These are phyloP conservation scores for Fusarium falciforme DNA, from an alignment of 2,329 filamentous ascomycete species.

Conservation along the genomic window DNA sequence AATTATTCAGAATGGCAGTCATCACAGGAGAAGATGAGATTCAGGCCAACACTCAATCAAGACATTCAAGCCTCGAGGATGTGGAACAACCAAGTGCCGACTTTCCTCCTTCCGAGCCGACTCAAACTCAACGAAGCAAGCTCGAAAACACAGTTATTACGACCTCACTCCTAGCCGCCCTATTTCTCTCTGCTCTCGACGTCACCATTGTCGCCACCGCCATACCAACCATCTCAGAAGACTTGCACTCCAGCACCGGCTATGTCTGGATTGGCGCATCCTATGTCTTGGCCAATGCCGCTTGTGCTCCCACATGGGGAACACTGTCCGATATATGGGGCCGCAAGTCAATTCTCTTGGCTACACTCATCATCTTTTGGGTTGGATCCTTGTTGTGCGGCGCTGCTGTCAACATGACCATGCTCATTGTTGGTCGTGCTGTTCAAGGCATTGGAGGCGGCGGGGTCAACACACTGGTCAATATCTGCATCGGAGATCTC, in stretches of 20 bases:
- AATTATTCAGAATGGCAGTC: neutral
- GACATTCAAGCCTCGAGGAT: neutral
- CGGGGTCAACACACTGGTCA: slow-evolving; percentile 3
- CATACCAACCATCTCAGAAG: slow-evolving; percentile 7
- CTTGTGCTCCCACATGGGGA: slow-evolving; percentile 6
- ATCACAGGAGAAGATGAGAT: neutral
- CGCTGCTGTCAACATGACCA: neutral
- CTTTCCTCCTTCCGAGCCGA: neutral
- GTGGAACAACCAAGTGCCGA: neutral
- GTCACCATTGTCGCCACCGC: neutral
- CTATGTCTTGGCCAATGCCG: slow-evolving; percentile 11
- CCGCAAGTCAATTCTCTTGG: slow-evolving; percentile 14
- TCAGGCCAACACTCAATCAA: neutral
- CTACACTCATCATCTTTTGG: neutral
- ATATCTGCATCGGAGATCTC: slow-evolving; percentile 13
- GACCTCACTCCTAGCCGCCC: neutral
- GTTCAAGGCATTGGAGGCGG: slow-evolving; percentile 10
- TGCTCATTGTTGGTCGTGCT: slow-evolving; percentile 9
- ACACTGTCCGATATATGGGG: slow-evolving; percentile 19
- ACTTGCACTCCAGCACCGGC: neutral
- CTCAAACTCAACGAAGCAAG: neutral
- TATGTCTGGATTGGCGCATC: slow-evolving; percentile 20
- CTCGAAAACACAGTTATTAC: neutral
- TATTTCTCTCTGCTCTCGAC: neutral
- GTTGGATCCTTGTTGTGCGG: neutral